Base-by-base conservation (phyloP, 148 eudicot species). In the Euryodendron excelsum region DNA sequence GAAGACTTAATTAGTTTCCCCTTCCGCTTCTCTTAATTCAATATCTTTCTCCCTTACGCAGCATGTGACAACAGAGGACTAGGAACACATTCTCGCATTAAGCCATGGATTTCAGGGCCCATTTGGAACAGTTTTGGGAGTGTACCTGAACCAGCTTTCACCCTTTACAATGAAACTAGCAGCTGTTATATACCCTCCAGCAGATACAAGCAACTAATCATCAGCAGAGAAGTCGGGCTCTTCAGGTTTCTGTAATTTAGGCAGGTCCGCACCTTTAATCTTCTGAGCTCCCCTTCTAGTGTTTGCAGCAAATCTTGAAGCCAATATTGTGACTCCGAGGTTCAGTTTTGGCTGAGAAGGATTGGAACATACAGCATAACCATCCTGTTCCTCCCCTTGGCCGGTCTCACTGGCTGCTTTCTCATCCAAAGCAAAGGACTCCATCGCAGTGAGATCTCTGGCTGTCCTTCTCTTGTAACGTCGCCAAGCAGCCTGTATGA, bases 171-270 rank as follows among this genome's bases (percentile, higher is more conserved):
- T 47, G 11, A 7, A 47, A 47, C 8, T 1, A 2, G 44, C 6
- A 39, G 44, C 6, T 39, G 44, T 39, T n/a, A 39, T 39, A 39
- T 39, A 39, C 52, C n/a, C 52, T 47, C 11, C 13, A 47, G 11
- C 1, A 1, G 11, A 47, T 21, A 58, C 18, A 73, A 36, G 28
- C 18, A 67, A 39, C 23, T 87, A 90, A 56, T 88, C 91, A 64
- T 85, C 88, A 15, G 84, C 88, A 0, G 90, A 91, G 84, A 91
- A 93, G 79, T 93, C 95, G 0, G 95, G 98, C 75, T 93, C 95
- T 70, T 90, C 93, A 36, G 98, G 98, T 87, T 93, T 93, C 74
- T 82, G 89, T 59, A 93, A 72, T 83, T 83, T 90, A 18, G 87
- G 90, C 84, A 91, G 3, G 4, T 80, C 91, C 11, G 76, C 70